Evolutionary conservation across 495 filamentous ascomycete species (phyloP), one percentile per base, ranked within the genome.

Genomic region (Apiosordaria backusii): DNA sequence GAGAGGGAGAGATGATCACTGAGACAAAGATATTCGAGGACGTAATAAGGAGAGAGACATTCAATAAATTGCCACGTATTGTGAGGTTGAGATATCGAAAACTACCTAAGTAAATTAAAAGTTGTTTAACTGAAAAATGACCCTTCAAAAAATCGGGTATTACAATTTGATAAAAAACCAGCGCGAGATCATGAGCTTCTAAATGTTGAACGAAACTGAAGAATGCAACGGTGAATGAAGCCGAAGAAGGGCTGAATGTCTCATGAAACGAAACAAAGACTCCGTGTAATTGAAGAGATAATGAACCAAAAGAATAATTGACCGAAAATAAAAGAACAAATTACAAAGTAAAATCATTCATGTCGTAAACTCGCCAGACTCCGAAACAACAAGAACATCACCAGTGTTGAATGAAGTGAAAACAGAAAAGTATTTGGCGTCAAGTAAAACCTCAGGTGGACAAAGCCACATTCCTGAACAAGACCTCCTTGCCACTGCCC

Each of bases 391-490:
- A 21, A 21, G 16, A 55, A 55, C 9, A 22, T 55, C 4, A 13
- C 52, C n/a, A 55, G 6, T 3, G 1, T 13, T 45, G 35, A 45
- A 45, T 45, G n/a, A n/a, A n/a, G n/a, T 9, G 35, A 45, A 13
- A 29, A 4, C 7, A 15, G 9, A 45, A 45, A 15, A 13, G 10
- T 2, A 13, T 45, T 3, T 18, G 35, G n/a, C n/a, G 9, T 52
- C 72, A 68, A 29, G 62, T 61, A 35, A 70, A 55, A 24, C 71
- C 60, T 50, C 70, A 63, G 24, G 66, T 68, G 52, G 72, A 64
- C 45, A 77, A 6, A 27, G 74, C 27, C 59, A 60, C 62, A 40
- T 67, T 67, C 60, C 71, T 65, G 10, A 66, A 67, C 52, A 66
- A 40, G 15, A 23, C 26, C 29, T 24, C 59, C 6, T 35, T 67